A percentile compares a stretch with the other conserved stretches of the same genome.
These are phyloP conservation scores for Populus davidiana DNA, from an alignment of 345 rosid genomes.

Conservation along the genomic window DNA sequence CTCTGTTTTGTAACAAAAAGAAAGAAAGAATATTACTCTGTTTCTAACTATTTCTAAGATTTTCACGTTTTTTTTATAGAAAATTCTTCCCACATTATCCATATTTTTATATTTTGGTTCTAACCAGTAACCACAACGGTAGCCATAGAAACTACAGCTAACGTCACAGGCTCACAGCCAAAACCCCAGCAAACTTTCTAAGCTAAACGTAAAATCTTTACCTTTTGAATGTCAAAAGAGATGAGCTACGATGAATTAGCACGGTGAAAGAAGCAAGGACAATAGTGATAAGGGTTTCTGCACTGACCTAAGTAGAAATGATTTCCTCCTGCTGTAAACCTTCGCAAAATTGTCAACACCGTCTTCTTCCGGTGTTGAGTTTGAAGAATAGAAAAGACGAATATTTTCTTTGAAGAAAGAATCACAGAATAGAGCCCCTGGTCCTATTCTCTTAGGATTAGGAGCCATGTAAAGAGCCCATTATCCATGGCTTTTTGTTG, in stretches of 20 bases:
- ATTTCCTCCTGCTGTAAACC: background rate
- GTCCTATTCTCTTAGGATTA: background rate
- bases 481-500: constrained; percentile 10
- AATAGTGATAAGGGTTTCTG: too few species aligned
- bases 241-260: background rate
- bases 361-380: background rate
- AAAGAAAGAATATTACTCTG: too few species aligned
- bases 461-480: constrained; percentile 20
- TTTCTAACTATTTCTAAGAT: too few species aligned
- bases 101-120: too few species aligned
- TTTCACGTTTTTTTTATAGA: too few species aligned
- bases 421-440: background rate
- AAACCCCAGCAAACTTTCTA: too few species aligned
- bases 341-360: background rate
- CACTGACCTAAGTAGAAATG: background rate
- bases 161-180: too few species aligned
- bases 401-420: constrained; percentile 16
- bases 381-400: constrained; percentile 6
- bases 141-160: too few species aligned
- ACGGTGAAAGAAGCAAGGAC: background rate
- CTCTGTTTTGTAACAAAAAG: too few species aligned
- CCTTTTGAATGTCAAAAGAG: background rate
- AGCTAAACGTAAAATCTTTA: too few species aligned
- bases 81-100: too few species aligned
- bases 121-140: too few species aligned